Conservation (phyloP, 2,329 filamentous ascomycete genomes). For the Fusarium nelsonii region DNA sequence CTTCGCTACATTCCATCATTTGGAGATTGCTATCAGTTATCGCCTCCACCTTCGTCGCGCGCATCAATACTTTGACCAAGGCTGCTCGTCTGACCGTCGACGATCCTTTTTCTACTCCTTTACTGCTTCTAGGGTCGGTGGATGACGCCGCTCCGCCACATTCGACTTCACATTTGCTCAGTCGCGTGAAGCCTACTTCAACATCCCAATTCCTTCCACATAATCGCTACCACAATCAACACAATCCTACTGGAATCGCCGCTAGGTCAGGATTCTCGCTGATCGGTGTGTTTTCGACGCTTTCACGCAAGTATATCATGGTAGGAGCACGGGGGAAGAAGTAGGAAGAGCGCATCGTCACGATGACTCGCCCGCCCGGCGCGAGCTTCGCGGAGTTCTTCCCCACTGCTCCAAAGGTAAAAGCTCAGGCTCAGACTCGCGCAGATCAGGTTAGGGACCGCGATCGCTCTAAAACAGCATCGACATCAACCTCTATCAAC, state of each 20-base stretch:
- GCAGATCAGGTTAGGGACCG: conserved; percentile 52
- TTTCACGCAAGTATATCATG: conserved; percentile 64
- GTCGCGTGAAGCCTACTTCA: conserved; percentile 57
- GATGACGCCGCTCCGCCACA: conserved; percentile 46
- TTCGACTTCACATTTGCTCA: conserved; percentile 45
- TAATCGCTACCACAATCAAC: conserved; percentile 22
- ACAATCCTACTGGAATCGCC: conserved; percentile 20
- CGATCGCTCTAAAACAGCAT: conserved; percentile 48
- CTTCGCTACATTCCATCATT: conserved; percentile 29
- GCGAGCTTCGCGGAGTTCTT: conserved; percentile 90
- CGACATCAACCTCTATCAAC: conserved; percentile 30
- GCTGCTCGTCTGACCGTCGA: conserved; percentile 24
- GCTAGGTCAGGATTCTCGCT: conserved; percentile 7
- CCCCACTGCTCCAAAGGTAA: conserved; percentile 78
- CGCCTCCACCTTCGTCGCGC: conserved; percentile 29
- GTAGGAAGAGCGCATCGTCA: conserved; percentile 66
- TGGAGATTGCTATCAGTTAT: conserved; percentile 38
- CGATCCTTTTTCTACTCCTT: conserved; percentile 42
- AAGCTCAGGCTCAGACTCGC: conserved; percentile 56
- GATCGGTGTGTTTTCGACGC: conserved; percentile 24
- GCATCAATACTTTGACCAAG: conserved; percentile 26
- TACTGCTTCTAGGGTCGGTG: conserved; percentile 40
- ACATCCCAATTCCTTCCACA: conserved; percentile 41
- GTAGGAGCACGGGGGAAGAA: conserved; percentile 65
- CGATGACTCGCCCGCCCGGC: conserved; percentile 82